A percentile compares a stretch with the other conserved stretches of the same genome.
Conservation (phyloP, 176 grass and related monocot species). For the Ampelocalamus luodianensis region DNA sequence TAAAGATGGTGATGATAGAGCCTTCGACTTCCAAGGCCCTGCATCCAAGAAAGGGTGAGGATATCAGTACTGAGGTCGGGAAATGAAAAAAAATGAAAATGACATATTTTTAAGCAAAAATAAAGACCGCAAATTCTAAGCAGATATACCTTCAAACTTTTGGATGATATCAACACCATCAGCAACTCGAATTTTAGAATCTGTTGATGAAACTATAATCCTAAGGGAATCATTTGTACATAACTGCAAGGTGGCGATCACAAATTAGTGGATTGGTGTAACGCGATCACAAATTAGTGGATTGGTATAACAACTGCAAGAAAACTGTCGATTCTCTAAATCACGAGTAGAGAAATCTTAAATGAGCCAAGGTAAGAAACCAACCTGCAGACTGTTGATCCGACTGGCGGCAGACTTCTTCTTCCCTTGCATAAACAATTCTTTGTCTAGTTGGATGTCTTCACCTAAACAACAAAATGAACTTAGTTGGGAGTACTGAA, state of each 20-base stretch:
- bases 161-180: constrained; percentile 61
- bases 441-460: constrained; percentile 64
- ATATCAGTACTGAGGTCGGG: not conserved
- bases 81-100: not conserved
- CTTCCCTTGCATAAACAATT: constrained; percentile 61
- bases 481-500: not conserved
- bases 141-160: constrained; percentile 71
- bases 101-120: not conserved
- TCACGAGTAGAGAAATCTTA: not conserved
- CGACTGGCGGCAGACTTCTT: constrained; percentile 62
- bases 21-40: constrained; percentile 73
- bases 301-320: constrained; percentile 1
- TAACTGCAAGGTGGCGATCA: constrained; percentile 46
- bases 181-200: constrained; percentile 70
- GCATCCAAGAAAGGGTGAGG: constrained; percentile 7
- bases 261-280: constrained; percentile 28
- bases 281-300: constrained; percentile 17
- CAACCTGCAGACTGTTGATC: constrained; percentile 83
- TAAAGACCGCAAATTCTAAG: not conserved
- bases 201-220: constrained; percentile 68
- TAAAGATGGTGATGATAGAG: constrained; percentile 64
- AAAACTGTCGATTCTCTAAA: not conserved
- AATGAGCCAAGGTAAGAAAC: constrained; percentile 14
- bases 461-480: constrained; percentile 49
- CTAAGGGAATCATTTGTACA: constrained; percentile 47